A percentile compares a stretch with the other conserved stretches of the same genome.
Conservation (phyloP, 345 rosid species). For the Turnera subulata region DNA sequence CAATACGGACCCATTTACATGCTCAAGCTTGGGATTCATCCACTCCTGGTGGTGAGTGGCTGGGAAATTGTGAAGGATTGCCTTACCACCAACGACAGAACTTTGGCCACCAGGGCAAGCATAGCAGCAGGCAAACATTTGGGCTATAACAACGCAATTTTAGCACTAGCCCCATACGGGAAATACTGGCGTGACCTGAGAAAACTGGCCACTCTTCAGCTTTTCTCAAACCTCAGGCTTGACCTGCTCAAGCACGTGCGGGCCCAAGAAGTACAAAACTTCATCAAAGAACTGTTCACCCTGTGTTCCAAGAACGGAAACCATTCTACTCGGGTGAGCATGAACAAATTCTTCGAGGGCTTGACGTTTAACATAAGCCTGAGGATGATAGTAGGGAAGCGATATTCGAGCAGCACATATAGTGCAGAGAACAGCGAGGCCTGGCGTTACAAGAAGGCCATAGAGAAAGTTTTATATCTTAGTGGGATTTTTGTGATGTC, state of each 20-base stretch:
- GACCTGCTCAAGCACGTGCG: constrained; percentile 42
- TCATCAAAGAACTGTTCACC: constrained; percentile 39
- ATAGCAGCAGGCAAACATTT: constrained; percentile 47
- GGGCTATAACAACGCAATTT: constrained; percentile 50
- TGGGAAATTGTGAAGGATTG: constrained; percentile 43
- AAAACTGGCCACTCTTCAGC: constrained; percentile 48
- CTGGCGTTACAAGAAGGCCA: constrained; percentile 40
- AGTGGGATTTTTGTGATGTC: constrained; percentile 34
- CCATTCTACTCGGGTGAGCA: constrained; percentile 12
- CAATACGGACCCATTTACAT: constrained; percentile 48
- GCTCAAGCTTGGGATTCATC: constrained; percentile 44
- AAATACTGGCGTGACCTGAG: constrained; percentile 64
- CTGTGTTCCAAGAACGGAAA: background rate
- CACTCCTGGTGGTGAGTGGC: constrained; percentile 38
- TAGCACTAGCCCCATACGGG: constrained; percentile 55
- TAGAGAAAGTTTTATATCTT: constrained; percentile 38
- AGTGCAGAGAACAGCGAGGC: constrained; percentile 31
- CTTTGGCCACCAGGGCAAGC: constrained; percentile 47
- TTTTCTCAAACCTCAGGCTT: constrained; percentile 46
- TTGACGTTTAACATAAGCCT: constrained; percentile 52
- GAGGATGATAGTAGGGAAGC: constrained; percentile 48
- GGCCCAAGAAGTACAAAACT: constrained; percentile 31
- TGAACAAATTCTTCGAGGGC: constrained; percentile 39
- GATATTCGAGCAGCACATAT: constrained; percentile 20
- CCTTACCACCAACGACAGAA: constrained; percentile 48